Evolutionary conservation across 495 filamentous ascomycete species (phyloP).

Genomic region (Talaromyces stipitatus): DNA sequence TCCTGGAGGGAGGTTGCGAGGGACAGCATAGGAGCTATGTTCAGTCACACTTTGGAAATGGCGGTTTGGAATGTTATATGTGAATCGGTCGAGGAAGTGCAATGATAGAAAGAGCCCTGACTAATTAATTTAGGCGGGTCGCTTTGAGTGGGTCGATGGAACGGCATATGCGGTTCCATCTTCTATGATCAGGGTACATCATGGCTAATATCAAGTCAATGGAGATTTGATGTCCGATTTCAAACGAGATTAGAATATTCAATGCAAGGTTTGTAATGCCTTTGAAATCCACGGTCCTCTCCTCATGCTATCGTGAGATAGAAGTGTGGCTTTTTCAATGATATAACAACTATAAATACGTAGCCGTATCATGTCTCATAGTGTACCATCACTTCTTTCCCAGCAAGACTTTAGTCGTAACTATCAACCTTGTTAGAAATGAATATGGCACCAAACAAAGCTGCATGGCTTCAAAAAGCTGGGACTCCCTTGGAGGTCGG

Average conservation of each 20-base stretch:
- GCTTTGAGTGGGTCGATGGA: not conserved
- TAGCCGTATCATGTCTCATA: not conserved
- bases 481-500: slow-evolving; percentile 24
- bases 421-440: not conserved
- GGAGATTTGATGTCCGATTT: not conserved
- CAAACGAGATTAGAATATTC: too few species aligned
- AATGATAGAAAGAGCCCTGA: not conserved
- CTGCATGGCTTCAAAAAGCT: slow-evolving; percentile 30
- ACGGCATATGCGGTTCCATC: slow-evolving; percentile 4
- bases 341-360: not conserved
- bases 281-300: too few species aligned
- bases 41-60: not conserved
- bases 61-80: not conserved
- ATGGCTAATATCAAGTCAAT: not conserved
- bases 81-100: not conserved
- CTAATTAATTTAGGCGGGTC: too few species aligned
- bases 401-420: not conserved
- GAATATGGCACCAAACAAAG: slow-evolving; percentile 22
- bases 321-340: too few species aligned
- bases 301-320: too few species aligned
- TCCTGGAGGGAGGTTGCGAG: not conserved
- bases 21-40: not conserved
- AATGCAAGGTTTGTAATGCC: too few species aligned
- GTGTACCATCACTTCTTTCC: not conserved
- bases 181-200: too few species aligned